Base-by-base conservation (phyloP, 768 basidiomycete species). In the Termitomyces bulborhizus region DNA sequence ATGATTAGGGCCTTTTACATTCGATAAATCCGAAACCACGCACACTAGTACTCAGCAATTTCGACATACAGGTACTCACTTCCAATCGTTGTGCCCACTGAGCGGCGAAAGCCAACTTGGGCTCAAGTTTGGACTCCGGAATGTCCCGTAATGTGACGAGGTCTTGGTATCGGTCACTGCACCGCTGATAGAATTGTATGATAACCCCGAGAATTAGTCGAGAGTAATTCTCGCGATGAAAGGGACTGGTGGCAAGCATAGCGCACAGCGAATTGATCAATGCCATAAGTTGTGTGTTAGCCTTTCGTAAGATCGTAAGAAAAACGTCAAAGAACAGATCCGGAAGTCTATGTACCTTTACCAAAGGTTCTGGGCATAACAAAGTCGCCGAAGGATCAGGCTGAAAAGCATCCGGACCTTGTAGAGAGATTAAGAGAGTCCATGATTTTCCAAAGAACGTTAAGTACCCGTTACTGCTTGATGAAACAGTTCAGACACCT, bases 151-250 rank as follows among this genome's bases (percentile, higher is more conserved):
- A 59, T 3, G 82, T 75, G 12, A 88, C 85, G 34, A 90, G 73
- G 64, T 83, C 81, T 58, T 93, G 88, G 67, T 92, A 97, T 39
- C 85, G 80, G 63, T 93, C 88, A 61, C 90, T 93, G 61, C 93
- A 98, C 27, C 89, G 83, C 66, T 97, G 93, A 63, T 98, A 97
- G 66, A 96, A 97, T 68, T 97, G 94, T 40, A 96, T 93, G 55
- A 98, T 88, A 52, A 98, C 88, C 15, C 89, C 86, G 32, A 98
- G 81, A 55, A 98, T 95, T 31, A 98, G 76, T n/a, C 93, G 83
- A 16, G 92, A 86, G 67, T 98, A 97, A 66, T 87, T 94, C 69
- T 98, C 96, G 57, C 87, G 81, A 65, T 98, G 96, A 72, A 98
- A 98, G 0, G 95, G 94, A 16, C 91, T 93, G 5, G 84, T 86